phyloP scores from a whole-genome alignment of 2,329 filamentous ascomycete genomes.

The Hymenoscyphus repandus region DNA sequence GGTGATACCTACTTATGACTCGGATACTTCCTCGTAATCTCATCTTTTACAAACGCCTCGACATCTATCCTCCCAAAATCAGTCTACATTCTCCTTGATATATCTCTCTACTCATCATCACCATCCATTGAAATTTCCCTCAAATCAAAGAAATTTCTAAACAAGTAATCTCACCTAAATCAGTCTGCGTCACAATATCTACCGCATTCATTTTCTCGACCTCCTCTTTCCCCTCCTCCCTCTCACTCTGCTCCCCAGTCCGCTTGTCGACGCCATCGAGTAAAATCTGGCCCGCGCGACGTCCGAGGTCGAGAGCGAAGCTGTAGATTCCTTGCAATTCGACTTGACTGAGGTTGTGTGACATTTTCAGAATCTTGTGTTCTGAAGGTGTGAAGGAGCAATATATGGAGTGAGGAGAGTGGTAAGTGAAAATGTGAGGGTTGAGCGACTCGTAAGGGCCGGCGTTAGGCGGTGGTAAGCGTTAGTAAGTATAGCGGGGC shows the following conservation, averaged over 20 bases:
- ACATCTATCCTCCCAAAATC: no score
- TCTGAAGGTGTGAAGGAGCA: no score
- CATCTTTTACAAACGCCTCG: constrained; percentile 61
- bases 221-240: constrained; percentile 25
- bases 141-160: neutral
- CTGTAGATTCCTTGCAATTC: constrained; percentile 61
- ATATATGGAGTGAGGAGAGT: no score
- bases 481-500: no score
- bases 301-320: constrained; percentile 66
- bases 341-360: constrained; percentile 17
- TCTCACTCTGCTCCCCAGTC: constrained; percentile 36
- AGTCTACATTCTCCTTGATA: neutral
- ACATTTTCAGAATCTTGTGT: no score
- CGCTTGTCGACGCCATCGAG: constrained; percentile 57
- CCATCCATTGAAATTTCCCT: no score
- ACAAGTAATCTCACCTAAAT: constrained; percentile 50
- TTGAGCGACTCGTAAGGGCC: no score
- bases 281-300: constrained; percentile 63
- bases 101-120: neutral
- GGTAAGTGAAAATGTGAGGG: no score
- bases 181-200: constrained; percentile 72
- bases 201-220: constrained; percentile 70
- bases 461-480: no score
- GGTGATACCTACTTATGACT: constrained; percentile 51
- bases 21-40: constrained; percentile 57